Conservation (phyloP, 305 asterid species). For the Solanum hybrid region DNA sequence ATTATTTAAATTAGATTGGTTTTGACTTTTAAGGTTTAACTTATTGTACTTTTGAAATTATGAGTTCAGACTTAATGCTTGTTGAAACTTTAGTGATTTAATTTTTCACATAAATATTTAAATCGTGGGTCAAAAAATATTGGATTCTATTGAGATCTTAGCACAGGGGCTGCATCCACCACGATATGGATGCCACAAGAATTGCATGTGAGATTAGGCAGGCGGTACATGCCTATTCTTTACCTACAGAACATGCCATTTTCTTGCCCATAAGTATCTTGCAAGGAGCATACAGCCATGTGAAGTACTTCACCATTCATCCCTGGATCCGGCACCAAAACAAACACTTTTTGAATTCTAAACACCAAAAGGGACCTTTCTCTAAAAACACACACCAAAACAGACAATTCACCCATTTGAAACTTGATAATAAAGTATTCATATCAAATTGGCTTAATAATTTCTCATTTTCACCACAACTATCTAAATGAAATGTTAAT, state of each 20-base stretch:
- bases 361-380: background rate
- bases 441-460: background rate
- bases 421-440: background rate
- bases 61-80: background rate
- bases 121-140: background rate
- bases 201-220: constrained; percentile 6
- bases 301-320: background rate
- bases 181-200: constrained; percentile 2
- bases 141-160: background rate
- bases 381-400: background rate
- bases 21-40: background rate
- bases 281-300: background rate
- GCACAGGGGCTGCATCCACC: background rate
- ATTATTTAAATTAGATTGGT: background rate
- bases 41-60: background rate
- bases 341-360: background rate
- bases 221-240: background rate
- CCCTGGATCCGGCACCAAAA: background rate
- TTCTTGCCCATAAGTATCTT: background rate
- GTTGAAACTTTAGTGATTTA: background rate
- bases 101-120: background rate
- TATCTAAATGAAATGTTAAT: background rate
- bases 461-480: background rate
- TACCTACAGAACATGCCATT: background rate
- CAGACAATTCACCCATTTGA: background rate